phyloP scores from a whole-genome alignment of 2,329 filamentous ascomycete species.

The Hymenoscyphus occultus region DNA sequence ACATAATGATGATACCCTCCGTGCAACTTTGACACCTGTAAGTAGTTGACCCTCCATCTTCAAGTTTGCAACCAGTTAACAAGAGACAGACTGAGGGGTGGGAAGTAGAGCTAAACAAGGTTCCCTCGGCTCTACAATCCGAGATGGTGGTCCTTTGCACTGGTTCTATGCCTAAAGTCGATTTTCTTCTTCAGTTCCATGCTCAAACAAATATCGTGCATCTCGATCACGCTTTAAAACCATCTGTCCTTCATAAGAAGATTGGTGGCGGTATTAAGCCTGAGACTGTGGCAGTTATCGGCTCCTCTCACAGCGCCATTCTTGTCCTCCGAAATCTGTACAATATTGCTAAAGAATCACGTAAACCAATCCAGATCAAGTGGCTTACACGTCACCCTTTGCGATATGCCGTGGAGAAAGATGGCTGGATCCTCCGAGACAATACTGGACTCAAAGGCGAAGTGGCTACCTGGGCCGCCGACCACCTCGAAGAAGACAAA shows the following conservation, averaged over 20 bases:
- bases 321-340: constrained; percentile 60
- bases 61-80: constrained; percentile 8
- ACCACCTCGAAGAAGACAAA: constrained; percentile 53
- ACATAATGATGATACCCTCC: constrained; percentile 39
- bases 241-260: constrained; percentile 43
- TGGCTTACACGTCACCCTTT: constrained; percentile 62
- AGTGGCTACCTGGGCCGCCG: constrained; percentile 56
- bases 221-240: constrained; percentile 55
- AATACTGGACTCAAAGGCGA: constrained; percentile 64
- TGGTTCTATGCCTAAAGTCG: constrained; percentile 46
- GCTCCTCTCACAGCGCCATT: constrained; percentile 62
- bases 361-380: constrained; percentile 51
- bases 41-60: constrained; percentile 15
- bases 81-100: constrained; percentile 32
- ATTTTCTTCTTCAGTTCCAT: constrained; percentile 41
- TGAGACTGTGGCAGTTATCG: constrained; percentile 55
- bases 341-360: constrained; percentile 45
- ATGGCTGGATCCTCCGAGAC: constrained; percentile 62
- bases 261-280: constrained; percentile 48
- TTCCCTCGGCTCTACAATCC: constrained; percentile 4
- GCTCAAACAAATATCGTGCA: constrained; percentile 42
- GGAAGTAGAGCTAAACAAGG: constrained; percentile 36
- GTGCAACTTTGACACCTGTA: constrained; percentile 41
- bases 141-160: constrained; percentile 54
- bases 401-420: constrained; percentile 59